Evolutionary conservation across 768 basidiomycete genomes (phyloP).

Genomic region (Tricholoma sp.): DNA sequence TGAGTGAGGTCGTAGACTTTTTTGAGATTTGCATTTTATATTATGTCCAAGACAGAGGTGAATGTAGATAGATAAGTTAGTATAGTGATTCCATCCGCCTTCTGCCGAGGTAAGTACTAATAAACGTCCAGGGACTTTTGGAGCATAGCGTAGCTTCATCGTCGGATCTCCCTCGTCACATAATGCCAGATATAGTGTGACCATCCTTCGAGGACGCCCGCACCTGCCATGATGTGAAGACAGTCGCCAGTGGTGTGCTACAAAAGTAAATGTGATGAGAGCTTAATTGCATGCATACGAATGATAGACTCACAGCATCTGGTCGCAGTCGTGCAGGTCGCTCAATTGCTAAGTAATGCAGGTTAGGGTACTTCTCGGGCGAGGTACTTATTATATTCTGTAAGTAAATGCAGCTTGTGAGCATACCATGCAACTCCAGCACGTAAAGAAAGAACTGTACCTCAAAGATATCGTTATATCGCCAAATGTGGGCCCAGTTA

Average conservation of each 20-base stretch:
- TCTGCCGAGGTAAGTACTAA: no score
- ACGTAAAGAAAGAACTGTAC: conserved; percentile 24
- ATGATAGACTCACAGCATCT: conserved; percentile 46
- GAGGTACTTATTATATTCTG: conserved; percentile 38
- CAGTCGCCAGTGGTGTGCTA: conserved; percentile 42
- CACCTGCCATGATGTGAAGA: conserved; percentile 43
- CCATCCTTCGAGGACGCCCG: conserved; percentile 47
- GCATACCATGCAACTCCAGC: background rate
- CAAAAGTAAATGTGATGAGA: background rate
- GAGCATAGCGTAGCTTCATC: background rate
- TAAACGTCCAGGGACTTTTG: background rate
- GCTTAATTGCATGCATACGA: background rate
- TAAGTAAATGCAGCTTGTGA: background rate
- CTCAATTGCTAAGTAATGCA: conserved; percentile 59
- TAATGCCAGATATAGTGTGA: conserved; percentile 47
- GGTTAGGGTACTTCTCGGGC: conserved; percentile 39
- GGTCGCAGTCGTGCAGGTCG: conserved; percentile 57
- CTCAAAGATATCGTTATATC: conserved; percentile 56
- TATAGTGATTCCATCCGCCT: no score
- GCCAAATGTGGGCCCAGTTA: conserved; percentile 60
- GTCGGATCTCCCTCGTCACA: conserved; percentile 21
- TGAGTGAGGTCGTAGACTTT: no score
- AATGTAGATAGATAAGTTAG: no score
- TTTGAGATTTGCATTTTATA: no score
- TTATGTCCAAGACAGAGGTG: no score